Evolutionary conservation across 768 basidiomycete genomes (phyloP), one percentile per base, ranked within the genome.

Genomic region (Arthromyces matolae): DNA sequence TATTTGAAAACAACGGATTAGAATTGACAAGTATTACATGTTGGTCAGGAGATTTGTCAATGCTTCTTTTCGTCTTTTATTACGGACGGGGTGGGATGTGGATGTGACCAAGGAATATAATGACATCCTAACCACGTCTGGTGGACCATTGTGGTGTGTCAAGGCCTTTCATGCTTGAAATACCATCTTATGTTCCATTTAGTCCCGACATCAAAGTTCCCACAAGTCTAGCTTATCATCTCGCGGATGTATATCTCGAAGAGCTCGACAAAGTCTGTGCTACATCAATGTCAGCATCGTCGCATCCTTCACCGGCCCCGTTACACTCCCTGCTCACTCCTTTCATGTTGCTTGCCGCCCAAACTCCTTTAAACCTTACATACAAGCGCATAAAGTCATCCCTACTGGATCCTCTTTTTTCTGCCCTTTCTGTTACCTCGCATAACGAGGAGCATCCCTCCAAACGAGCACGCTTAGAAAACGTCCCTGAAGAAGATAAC

Each of bases 1-100:
- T n/a, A n/a, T n/a, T n/a, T n/a, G n/a, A n/a, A 53, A 28, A 50
- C 46, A 23, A 43, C 18, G 9, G 22, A 9, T n/a, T 59, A 96
- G 94, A 56, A 83, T 97, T 64, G 95, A 99, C 76, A 99, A 99
- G 65, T 98, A 90, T 65, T 94, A 95, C 63, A 84, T 97, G 83
- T 85, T 99, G 37, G 82, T 97, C 49, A 79, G 95, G 49, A 78
- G 86, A 54, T 97, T 92, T 60, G 75, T 89, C 45, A 89, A 93
- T 58, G 90, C 86, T 1, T 80, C 86, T 1, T 94, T 98, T 66
- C 73, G 86, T 27, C 76, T 96, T 16, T 75, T 98, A 20, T 75
- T 84, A 29, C 77, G 84, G 36, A 64, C 68, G 18, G 71, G 77
- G 37, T 99, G 94, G 94, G 78, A 84, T 6, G 55, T 63, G 20